These are phyloP conservation scores for Arachis stenosperma DNA, from an alignment of 306 rosid species.

Conservation along the genomic window DNA sequence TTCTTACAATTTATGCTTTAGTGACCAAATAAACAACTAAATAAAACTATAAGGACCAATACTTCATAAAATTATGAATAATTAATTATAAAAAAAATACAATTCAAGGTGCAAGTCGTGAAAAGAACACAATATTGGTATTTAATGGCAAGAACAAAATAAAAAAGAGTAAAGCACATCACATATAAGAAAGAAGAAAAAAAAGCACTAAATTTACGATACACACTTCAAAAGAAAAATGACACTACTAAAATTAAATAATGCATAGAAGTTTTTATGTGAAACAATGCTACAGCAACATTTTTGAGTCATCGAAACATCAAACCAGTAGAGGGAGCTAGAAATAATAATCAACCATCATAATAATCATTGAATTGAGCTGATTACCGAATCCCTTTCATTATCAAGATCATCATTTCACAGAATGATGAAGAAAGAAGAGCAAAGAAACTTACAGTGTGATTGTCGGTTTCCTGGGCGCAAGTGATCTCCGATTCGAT, in stretches of 20 bases:
- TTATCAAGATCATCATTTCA: neutral
- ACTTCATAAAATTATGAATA: neutral
- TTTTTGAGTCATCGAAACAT: neutral
- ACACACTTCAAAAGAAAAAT: neutral
- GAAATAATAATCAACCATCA: neutral
- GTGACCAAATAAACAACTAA: neutral
- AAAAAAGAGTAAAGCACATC: no score
- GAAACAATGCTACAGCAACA: neutral
- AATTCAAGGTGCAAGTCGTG: neutral
- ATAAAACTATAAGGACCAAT: neutral
- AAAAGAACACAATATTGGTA: no score
- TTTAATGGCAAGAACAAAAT: no score
- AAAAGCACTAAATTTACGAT: neutral
- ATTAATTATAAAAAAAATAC: no score
- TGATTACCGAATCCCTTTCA: neutral
- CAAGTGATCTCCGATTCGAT: slow-evolving; percentile 71
- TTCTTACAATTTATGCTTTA: neutral
- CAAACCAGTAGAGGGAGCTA: neutral
- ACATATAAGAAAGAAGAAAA: neutral
- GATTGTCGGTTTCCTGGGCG: slow-evolving; percentile 65
- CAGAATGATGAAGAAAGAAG: neutral
- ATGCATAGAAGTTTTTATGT: neutral
- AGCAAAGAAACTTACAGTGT: slow-evolving; percentile 48
- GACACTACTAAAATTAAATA: no score
- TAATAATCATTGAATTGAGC: neutral